Evolutionary conservation across 768 basidiomycete species (phyloP), one percentile per base, ranked within the genome.

Genomic region (Solioccasus polychromus): DNA sequence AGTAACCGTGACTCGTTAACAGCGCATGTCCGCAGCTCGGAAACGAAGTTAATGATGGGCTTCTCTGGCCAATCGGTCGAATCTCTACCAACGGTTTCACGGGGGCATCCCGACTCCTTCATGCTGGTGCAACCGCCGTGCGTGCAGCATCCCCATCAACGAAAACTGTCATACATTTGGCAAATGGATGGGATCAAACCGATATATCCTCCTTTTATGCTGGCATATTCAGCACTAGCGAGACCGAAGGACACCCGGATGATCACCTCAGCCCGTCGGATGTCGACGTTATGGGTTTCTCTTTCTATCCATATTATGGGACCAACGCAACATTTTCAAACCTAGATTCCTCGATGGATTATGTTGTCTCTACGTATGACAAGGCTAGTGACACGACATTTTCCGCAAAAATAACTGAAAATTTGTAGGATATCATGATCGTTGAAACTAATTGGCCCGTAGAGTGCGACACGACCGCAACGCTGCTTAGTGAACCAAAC

Each of bases 101-200:
- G n/a, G n/a, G n/a, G n/a, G n/a, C n/a, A n/a, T n/a, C n/a, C n/a
- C 15, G 68, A 48, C 58, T 73, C 24, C 64, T 74, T 20, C 67
- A 73, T 42, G 67, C 70, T 3, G 72, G 56, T 24, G 53, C 45
- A 32, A 25, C 44, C 20, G 54, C 49, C 8, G 49, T 55, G 3
- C 54, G 39, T 24, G 12, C 3, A 9, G 35, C 45, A 20, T 47
- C 42, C 26, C 42, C 49, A 3, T 41, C 28, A 17, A 47, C 49
- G 18, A 39, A 52, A 29, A 42, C n/a, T n/a, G n/a, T 45, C 31
- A 15, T 55, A 18, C 54, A 55, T 23, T 20, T 47, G 31, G 45
- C 45, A 5, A 42, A 24, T n/a, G 54, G 39, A 34, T 56, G 54
- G 54, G 23, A 39, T 24, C 17, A 25, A 29, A 20, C 9, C 4